phyloP scores from a whole-genome alignment of 2,329 filamentous ascomycete species.

The Penicillium sclerotigenum region DNA sequence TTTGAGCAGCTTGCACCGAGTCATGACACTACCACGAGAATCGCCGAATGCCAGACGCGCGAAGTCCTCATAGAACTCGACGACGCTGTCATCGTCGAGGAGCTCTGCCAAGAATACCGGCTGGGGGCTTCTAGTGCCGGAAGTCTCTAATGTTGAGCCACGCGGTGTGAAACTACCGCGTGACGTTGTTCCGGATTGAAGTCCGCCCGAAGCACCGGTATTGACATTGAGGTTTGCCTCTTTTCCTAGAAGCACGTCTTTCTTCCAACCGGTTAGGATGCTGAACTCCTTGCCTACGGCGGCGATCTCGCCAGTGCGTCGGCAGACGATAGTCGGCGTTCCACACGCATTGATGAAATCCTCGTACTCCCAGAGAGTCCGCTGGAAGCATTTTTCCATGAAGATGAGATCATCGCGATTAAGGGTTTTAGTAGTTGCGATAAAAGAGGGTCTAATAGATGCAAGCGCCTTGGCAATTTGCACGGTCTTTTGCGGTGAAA shows the following conservation, averaged over 20 bases:
- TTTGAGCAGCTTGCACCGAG: conserved; percentile 81
- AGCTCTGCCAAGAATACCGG: conserved; percentile 90
- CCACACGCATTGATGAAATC: conserved; percentile 85
- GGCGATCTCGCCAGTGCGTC: conserved; percentile 90
- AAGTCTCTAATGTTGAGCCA: conserved; percentile 35
- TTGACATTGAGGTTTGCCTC: conserved; percentile 87
- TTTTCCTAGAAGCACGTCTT: conserved; percentile 81
- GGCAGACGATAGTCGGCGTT: conserved; percentile 86
- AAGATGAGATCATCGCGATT: conserved; percentile 88
- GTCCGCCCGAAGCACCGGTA: conserved; percentile 51
- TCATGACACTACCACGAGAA: conserved; percentile 77
- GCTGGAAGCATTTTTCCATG: conserved; percentile 96
- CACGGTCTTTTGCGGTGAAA: conserved; percentile 71
- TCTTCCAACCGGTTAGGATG: conserved; percentile 92
- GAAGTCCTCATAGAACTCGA: conserved; percentile 96
- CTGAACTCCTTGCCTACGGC: conserved; percentile 95
- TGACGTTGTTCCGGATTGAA: conserved; percentile 42
- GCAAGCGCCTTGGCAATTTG: conserved; percentile 84
- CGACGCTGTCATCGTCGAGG: conserved; percentile 86
- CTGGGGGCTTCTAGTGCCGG: conserved; percentile 55
- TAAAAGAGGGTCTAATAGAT: conserved; percentile 88
- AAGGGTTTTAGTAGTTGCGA: conserved; percentile 84
- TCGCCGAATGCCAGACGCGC: conserved; percentile 89
- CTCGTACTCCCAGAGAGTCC: conserved; percentile 88
- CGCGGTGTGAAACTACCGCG: conserved; percentile 51